Evolutionary conservation across 2,329 filamentous ascomycete genomes (phyloP).

Genomic region (Simplicillium aogashimaense): DNA sequence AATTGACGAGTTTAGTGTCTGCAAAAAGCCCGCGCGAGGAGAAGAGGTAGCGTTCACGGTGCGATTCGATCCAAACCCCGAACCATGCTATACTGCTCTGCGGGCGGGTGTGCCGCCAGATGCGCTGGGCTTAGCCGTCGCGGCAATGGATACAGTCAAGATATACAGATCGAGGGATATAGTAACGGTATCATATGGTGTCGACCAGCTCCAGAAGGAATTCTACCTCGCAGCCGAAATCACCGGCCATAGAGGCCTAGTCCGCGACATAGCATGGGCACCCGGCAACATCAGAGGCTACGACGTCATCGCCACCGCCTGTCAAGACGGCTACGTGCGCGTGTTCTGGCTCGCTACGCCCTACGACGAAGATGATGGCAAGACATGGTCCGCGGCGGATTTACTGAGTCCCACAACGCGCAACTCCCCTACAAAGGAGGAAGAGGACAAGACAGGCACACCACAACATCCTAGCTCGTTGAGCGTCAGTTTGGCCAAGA

Average conservation of each 20-base stretch:
- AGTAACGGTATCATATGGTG: constrained; percentile 39
- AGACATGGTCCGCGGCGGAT: constrained; percentile 38
- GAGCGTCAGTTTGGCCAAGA: constrained; percentile 42
- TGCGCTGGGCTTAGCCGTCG: constrained; percentile 72
- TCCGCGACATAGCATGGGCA: constrained; percentile 87
- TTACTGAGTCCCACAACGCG: constrained; percentile 26
- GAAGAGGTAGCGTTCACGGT: constrained; percentile 84
- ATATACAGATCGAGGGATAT: constrained; percentile 69
- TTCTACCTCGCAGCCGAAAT: constrained; percentile 81
- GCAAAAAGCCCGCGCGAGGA: constrained; percentile 59
- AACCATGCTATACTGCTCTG: constrained; percentile 68
- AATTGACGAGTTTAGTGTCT: constrained; percentile 69
- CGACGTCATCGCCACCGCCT: constrained; percentile 84
- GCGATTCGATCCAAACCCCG: constrained; percentile 78
- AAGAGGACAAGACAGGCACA: constrained; percentile 15
- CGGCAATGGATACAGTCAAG: constrained; percentile 73
- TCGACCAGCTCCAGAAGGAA: constrained; percentile 52
- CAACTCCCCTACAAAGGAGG: constrained; percentile 17
- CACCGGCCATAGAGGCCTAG: constrained; percentile 61
- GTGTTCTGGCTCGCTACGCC: constrained; percentile 74
- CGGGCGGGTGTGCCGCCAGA: constrained; percentile 74
- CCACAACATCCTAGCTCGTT: constrained; percentile 34
- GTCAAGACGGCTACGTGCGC: constrained; percentile 81
- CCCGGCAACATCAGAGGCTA: constrained; percentile 83
- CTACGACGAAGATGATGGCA: constrained; percentile 32